Percentiles rank a stretch among this genome's conserved stretches.
phyloP scores from a whole-genome alignment of 371 early-diverging fungal genomes.

The Apophysomyces sp. region DNA sequence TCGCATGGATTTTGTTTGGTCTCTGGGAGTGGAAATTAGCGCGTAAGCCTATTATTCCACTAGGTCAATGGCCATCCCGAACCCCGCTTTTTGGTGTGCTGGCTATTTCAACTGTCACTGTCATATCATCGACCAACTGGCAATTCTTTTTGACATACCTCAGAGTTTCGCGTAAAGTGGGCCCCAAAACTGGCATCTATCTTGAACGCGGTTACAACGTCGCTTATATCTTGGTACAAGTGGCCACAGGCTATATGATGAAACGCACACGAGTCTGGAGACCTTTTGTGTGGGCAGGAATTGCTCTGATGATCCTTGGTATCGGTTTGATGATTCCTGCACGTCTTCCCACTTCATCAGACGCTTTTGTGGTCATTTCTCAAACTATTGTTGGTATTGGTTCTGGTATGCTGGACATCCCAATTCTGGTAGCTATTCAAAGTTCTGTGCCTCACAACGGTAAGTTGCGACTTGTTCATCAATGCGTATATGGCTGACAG shows the following conservation, averaged over 20 bases:
- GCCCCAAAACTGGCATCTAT: conserved; percentile 17
- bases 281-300: conserved; percentile 53
- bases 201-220: conserved; percentile 40
- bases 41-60: not conserved
- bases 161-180: conserved; percentile 40
- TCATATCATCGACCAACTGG: conserved; percentile 42
- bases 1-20: conserved; percentile 3
- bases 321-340: conserved; percentile 46
- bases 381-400: conserved; percentile 44
- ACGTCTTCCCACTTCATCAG: conserved; percentile 29
- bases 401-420: conserved; percentile 33
- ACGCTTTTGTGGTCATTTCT: conserved; percentile 30
- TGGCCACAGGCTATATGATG: conserved; percentile 36
- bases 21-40: not conserved
- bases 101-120: conserved; percentile 37
- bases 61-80: conserved; percentile 40
- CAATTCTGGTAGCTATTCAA: conserved; percentile 34
- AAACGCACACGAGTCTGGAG: conserved; percentile 40
- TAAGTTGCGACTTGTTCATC: conserved; percentile 2
- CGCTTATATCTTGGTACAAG: conserved; percentile 26
- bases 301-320: conserved; percentile 54
- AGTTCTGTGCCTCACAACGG: conserved; percentile 37
- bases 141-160: conserved; percentile 42
- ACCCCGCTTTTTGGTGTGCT: conserved; percentile 47
- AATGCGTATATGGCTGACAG: too few relatives aligned